Base-by-base conservation (phyloP, 2,329 filamentous ascomycete species). In the Xylaria sp. region DNA sequence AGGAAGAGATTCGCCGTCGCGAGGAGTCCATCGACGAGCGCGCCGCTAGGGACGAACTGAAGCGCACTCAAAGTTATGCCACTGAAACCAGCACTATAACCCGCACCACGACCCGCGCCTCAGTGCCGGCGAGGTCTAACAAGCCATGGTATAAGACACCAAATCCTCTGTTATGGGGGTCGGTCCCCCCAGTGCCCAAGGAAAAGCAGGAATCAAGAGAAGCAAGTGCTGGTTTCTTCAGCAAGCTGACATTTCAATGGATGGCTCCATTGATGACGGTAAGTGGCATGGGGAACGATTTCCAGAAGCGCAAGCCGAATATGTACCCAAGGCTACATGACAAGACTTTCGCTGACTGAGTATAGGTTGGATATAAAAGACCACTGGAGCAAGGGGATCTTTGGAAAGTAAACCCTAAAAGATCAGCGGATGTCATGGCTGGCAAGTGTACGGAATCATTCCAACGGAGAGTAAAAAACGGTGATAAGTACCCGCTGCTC, bases 221-320 rank as follows among this genome's bases (percentile, higher is more conserved):
- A 81, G 85, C 93, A 77, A 85, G 83, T 4, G 94, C 94, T 5
- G 83, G 87, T 2, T 90, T 94, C 76, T 86, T 96, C 71, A 97
- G 93, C 81, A 79, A 85, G 65, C 79, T 97, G 26, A 91, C 91
- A 4, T 98, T 97, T 77, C 89, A 93, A 78, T 98, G 95, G 95
- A 95, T 97, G 86, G 89, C 89, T 0, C 90, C 93, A 1, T 78
- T 98, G 64, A 98, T 98, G 94, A 85, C 81, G 71, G 90, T 91
- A 79, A 81, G 87, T 83, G 28, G 57, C 44, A 38, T 31, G 20
- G 20, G 10, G 23, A 58, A 23, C 10, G 31, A 40, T 33, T 33
- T 28, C 9, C 13, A 46, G n/a, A 63, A 59, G 26, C 5, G 13
- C 20, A 31, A 38, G 15, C 54, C 15, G 38, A 33, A 53, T 13